Conservation (phyloP, 2,329 filamentous ascomycete genomes). For the Nannizzia gypsea region DNA sequence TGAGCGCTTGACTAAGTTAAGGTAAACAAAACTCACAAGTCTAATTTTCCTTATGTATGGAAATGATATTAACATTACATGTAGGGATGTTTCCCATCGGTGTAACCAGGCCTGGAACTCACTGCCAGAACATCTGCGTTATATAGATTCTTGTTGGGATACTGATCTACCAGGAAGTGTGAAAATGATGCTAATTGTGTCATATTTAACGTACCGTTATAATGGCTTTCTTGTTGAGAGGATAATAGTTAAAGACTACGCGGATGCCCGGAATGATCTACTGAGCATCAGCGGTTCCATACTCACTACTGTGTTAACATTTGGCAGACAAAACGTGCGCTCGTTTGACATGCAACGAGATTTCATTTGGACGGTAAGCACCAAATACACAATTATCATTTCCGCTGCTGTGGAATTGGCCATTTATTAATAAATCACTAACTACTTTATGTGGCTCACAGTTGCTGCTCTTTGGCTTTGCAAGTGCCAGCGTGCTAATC, state of each 20-base stretch:
- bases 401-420: no score
- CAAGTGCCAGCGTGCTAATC: constrained; percentile 1
- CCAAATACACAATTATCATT: background rate
- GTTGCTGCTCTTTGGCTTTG: background rate
- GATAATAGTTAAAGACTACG: background rate
- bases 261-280: background rate
- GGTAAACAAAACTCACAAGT: background rate
- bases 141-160: background rate
- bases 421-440: background rate
- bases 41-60: background rate
- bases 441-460: background rate
- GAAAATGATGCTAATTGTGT: constrained; percentile 5
- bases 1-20: background rate
- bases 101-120: background rate
- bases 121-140: background rate
- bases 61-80: background rate
- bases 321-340: background rate
- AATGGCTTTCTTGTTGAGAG: constrained; percentile 2
- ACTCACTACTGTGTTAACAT: background rate
- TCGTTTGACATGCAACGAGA: constrained; percentile 2
- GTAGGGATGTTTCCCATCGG: background rate
- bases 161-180: background rate
- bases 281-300: background rate
- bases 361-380: constrained; percentile 3
- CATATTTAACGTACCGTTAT: background rate